phyloP scores from a whole-genome alignment of 2,329 filamentous ascomycete species.

The Colletotrichum plurivorum region DNA sequence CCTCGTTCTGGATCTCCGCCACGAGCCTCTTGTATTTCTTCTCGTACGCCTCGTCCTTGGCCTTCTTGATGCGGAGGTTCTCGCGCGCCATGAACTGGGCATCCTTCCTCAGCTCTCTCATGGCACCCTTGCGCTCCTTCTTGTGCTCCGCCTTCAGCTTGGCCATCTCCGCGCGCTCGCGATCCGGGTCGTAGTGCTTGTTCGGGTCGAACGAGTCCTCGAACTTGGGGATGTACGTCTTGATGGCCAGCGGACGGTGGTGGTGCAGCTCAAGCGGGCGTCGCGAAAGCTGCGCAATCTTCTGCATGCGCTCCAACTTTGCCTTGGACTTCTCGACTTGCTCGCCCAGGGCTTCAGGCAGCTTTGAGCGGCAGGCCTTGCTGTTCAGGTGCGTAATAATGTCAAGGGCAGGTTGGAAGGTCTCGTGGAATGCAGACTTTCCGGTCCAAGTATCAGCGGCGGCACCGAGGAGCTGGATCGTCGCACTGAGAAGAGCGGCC shows the following conservation, averaged over 20 bases:
- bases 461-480: constrained; percentile 74
- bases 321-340: constrained; percentile 57
- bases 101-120: constrained; percentile 95
- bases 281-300: constrained; percentile 75
- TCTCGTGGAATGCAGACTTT: constrained; percentile 83
- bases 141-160: constrained; percentile 94
- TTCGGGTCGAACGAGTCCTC: constrained; percentile 95
- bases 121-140: constrained; percentile 93
- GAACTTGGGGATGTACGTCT: constrained; percentile 91
- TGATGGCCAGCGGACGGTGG: constrained; percentile 90
- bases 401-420: constrained; percentile 76
- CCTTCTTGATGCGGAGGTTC: constrained; percentile 92
- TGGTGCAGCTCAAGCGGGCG: constrained; percentile 89
- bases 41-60: constrained; percentile 93
- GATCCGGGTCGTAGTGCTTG: constrained; percentile 97
- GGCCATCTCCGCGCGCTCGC: constrained; percentile 86
- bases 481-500: constrained; percentile 72
- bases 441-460: constrained; percentile 81
- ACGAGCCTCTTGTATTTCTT: constrained; percentile 94
- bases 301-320: constrained; percentile 68
- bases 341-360: constrained; percentile 60
- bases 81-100: constrained; percentile 93
- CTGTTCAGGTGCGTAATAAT: constrained; percentile 74
- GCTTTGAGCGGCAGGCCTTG: constrained; percentile 64
- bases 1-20: constrained; percentile 95